These are phyloP conservation scores for Taiwanofungus camphoratus DNA, from an alignment of 1,284 basidiomycete species.

Conservation along the genomic window DNA sequence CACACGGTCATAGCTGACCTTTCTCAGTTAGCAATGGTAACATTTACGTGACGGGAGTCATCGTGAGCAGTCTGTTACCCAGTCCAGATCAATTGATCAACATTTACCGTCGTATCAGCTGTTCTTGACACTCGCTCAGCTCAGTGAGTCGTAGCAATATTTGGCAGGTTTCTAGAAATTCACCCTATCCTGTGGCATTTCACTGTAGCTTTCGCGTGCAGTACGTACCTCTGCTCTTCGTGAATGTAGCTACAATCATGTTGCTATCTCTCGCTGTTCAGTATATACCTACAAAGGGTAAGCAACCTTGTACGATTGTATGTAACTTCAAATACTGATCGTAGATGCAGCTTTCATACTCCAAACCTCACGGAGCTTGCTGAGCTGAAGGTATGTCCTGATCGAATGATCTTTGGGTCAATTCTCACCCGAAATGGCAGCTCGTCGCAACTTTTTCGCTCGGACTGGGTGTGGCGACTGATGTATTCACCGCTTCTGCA, in stretches of 20 bases:
- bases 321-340: constrained; percentile 6
- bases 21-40: constrained; percentile 64
- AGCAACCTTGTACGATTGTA: too few relatives aligned
- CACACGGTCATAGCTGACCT: constrained; percentile 5
- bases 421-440: constrained; percentile 19
- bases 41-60: constrained; percentile 42
- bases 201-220: too few relatives aligned
- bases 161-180: background rate
- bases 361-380: background rate
- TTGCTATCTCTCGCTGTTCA: too few relatives aligned
- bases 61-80: constrained; percentile 51
- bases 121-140: constrained; percentile 34
- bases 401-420: background rate
- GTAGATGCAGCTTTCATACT: constrained; percentile 10
- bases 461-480: constrained; percentile 39
- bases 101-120: too few relatives aligned
- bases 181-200: too few relatives aligned
- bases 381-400: constrained; percentile 6
- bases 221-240: too few relatives aligned
- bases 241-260: too few relatives aligned
- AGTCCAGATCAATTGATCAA: too few relatives aligned
- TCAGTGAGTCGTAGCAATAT: constrained; percentile 31
- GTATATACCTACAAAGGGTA: too few relatives aligned
- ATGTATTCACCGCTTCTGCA: constrained; percentile 40
- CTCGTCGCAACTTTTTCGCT: constrained; percentile 38